Conservation (phyloP, 2,329 filamentous ascomycete species). For the Penicillium digitatum region DNA sequence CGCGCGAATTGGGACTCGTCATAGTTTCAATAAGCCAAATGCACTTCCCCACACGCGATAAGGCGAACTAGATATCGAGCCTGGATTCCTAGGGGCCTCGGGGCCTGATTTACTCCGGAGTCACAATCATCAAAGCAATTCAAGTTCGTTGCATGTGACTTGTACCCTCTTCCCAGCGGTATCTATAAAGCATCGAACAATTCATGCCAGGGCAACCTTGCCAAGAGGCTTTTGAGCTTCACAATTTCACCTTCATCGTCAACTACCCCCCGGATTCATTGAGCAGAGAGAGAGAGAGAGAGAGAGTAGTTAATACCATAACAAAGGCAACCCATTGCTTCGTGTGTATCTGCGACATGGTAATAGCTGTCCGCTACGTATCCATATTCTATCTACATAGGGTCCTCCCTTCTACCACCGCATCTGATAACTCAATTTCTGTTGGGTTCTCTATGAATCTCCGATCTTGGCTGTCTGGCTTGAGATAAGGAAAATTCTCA, state of each 20-base stretch:
- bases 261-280: not conserved
- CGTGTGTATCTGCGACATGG: not conserved
- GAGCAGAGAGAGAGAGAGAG: not conserved
- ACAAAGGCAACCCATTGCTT: not conserved
- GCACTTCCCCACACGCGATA: not conserved
- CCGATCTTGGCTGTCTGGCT: not conserved
- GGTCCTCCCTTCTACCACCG: too few relatives aligned
- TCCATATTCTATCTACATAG: not conserved
- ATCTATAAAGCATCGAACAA: too few relatives aligned
- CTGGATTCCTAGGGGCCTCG: not conserved
- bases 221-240: not conserved
- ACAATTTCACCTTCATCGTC: not conserved
- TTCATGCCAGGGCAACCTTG: too few relatives aligned
- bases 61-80: not conserved
- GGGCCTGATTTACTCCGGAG: too few relatives aligned
- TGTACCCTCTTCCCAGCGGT: too few relatives aligned
- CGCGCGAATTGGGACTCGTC: not conserved
- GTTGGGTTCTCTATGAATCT: not conserved
- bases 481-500: not conserved
- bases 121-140: too few relatives aligned
- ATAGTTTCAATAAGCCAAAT: not conserved
- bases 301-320: too few relatives aligned
- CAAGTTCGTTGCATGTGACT: too few relatives aligned
- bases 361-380: not conserved
- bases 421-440: not conserved